Evolutionary conservation across 306 rosid genomes (phyloP), one percentile per base, ranked within the genome.

Genomic region (Hippophae tibetana): DNA sequence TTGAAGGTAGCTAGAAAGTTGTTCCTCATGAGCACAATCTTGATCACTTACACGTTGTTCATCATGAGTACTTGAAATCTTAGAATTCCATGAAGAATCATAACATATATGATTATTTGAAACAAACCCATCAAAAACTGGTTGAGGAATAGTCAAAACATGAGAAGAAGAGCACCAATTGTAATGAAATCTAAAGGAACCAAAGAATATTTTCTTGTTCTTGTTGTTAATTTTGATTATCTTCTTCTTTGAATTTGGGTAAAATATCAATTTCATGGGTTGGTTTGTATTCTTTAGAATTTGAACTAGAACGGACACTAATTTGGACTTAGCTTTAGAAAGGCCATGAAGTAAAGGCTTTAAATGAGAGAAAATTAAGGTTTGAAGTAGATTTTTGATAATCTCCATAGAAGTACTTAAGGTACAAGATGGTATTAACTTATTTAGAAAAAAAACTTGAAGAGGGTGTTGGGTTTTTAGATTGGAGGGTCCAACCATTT

Each of bases 161-260:
- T 82, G 89, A 7, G 85, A 69, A 1, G 87, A 84, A 57, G 95
- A 85, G 56, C 86, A 74, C 90, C 95, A 93, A 42, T 93, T 86
- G 43, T 88, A 93, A 79, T 88, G 99, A 45, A 93, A 75, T 47
- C 99, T 72, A 60, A 88, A 93, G 5, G 99, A 93, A 2, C 99
- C 99, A 9, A 86, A 61, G 42, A 86, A 58, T 6, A 85, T 61
- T 54, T 77, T 77, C 47, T 62, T 85, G 42, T 67, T 77, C 42
- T 42, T 72, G 31, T 42, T 85, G 13, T 64, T 54, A 51, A 64
- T 71, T 10, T 72, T 73, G 27, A 6, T 18, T 18, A 18, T 38
- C 47, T 69, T 54, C 51, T 55, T 64, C 2, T 67, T 42, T 5
- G 74, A 43, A 65, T 46, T 31, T 31, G 38, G 38, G 38, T 31